Conservation (phyloP, 2,329 filamentous ascomycete species). For the Fusarium bactridioides region DNA sequence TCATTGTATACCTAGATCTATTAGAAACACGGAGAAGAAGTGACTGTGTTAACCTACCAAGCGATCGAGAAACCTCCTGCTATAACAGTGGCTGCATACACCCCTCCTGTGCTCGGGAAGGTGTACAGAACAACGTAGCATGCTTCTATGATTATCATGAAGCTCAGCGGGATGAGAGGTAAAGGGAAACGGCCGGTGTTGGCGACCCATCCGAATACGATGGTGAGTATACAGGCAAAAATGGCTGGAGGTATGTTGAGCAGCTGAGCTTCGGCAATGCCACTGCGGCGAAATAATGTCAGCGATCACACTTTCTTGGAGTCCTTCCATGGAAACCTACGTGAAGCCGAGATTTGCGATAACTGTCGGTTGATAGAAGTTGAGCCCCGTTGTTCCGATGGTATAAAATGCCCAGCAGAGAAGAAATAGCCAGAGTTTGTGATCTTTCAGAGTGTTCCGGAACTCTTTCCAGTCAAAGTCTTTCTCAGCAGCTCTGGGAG, state of each 20-base stretch:
- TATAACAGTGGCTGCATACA: not conserved
- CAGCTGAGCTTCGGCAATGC: not conserved
- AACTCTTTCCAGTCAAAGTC: not conserved
- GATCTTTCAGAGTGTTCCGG: not conserved
- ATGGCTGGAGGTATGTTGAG: not conserved
- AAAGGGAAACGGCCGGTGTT: not conserved
- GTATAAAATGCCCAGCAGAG: not conserved
- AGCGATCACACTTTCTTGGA: fast-evolving
- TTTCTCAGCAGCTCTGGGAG: not conserved
- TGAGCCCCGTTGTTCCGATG: not conserved
- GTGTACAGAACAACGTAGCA: not conserved
- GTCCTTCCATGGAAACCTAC: fast-evolving
- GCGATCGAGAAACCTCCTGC: not conserved
- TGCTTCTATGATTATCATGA: not conserved
- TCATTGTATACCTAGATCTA: not conserved
- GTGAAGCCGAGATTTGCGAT: not conserved
- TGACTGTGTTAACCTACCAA: not conserved
- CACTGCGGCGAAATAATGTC: not conserved
- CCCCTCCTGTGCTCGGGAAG: not conserved
- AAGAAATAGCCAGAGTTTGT: not conserved
- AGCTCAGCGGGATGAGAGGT: not conserved
- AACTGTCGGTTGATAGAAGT: not conserved
- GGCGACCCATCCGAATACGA: not conserved
- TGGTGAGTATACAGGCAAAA: not conserved
- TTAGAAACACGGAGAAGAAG: not conserved